These are phyloP conservation scores for Fusarium chaquense DNA, from an alignment of 2,329 filamentous ascomycete genomes.

Conservation along the genomic window DNA sequence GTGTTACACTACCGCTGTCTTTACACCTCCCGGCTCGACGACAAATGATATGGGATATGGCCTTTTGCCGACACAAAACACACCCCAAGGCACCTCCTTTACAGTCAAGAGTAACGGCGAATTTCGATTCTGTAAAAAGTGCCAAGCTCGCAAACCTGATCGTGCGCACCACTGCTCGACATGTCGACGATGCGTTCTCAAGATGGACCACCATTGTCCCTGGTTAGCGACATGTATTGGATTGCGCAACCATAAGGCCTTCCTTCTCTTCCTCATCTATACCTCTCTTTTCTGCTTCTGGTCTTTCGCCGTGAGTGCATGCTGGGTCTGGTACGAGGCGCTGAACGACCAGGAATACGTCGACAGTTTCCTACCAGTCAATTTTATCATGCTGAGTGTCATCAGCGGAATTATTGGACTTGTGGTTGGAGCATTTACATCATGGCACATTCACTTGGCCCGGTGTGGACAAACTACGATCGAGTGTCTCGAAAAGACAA, in stretches of 20 bases:
- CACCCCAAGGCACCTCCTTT: conserved; percentile 74
- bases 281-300: conserved; percentile 87
- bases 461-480: conserved; percentile 89
- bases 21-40: conserved; percentile 85
- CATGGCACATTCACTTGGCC: conserved; percentile 90
- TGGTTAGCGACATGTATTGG: conserved; percentile 98
- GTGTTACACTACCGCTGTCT: conserved; percentile 93
- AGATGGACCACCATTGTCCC: conserved; percentile 99
- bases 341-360: conserved; percentile 76
- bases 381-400: conserved; percentile 89
- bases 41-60: conserved; percentile 78
- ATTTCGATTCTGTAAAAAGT: conserved; percentile 95
- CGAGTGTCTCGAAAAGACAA: conserved; percentile 94
- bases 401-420: conserved; percentile 91
- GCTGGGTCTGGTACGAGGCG: conserved; percentile 89
- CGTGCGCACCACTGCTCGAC: conserved; percentile 97
- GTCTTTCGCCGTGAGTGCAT: conserved; percentile 79
- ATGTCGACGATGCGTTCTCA: conserved; percentile 92
- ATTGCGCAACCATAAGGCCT: conserved; percentile 94
- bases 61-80: conserved; percentile 78
- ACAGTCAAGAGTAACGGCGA: conserved; percentile 94
- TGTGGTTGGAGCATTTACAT: conserved; percentile 88
- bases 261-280: conserved; percentile 92
- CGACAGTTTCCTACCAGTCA: conserved; percentile 85
- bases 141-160: conserved; percentile 92